Evolutionary conservation across 306 rosid genomes (phyloP), one percentile per base, ranked within the genome.

Genomic region (Dalbergia cochinchinensis): DNA sequence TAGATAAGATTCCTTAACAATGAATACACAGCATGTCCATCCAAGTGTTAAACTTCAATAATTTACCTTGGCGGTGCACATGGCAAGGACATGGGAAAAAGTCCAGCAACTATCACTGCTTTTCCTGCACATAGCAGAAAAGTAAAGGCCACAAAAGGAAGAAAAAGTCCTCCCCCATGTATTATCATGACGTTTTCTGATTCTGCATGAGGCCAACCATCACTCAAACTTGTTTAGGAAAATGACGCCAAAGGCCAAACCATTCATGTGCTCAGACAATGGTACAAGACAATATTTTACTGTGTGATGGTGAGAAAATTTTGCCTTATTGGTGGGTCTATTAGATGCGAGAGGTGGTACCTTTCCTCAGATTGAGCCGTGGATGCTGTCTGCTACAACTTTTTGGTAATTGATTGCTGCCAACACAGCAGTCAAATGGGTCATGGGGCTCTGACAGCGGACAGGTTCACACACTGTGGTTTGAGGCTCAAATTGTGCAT

Each of bases 351-450:
- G 78, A 77, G 65, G 47, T 11, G 13, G 88, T 77, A 77, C 84
- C 85, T 83, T 87, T 85, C 74, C 72, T 66, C 44, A 81, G 89
- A 88, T 87, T 89, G 74, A 74, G 87, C 41, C 4, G 45, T 57
- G 71, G 96, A 86, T 88, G 74, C 85, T 88, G 90, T 89, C 91
- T 63, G 83, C 77, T 44, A 62, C 74, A 65, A 72, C 80, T 58
- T 83, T 67, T 71, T 69, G 50, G 26, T 63, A 75, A 69, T 87
- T 80, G 81, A 81, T 78, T 84, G 76, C 53, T 44, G 31, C 79
- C 76, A 84, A 77, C 58, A 54, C 18, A 53, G 79, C 59, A 69
- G 64, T 78, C 78, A 83, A 81, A 67, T 82, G 76, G 80, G 83
- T 84, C 87, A 63, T 83, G 84, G 74, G 48, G 71, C 18, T 79